Evolutionary conservation across 1,284 basidiomycete genomes (phyloP).

Genomic region (Xerocomus minutiporus): DNA sequence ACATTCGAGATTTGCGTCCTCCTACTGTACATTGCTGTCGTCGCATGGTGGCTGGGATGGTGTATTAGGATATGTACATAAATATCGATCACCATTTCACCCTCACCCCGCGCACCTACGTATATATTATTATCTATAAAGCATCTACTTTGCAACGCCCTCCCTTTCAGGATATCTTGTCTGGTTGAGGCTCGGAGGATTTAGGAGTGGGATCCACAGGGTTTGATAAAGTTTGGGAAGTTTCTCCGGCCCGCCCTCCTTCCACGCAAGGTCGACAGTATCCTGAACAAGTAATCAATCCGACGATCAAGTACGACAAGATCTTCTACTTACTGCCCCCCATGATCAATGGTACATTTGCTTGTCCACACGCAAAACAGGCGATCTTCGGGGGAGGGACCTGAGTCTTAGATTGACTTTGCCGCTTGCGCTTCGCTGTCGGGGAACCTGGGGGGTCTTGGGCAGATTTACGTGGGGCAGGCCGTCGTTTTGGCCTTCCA

Average conservation of each 20-base stretch:
- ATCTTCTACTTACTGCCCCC: constrained; percentile 56
- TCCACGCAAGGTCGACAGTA: constrained; percentile 62
- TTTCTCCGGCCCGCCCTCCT: constrained; percentile 31
- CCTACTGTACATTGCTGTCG: constrained; percentile 49
- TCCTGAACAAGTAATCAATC: constrained; percentile 33
- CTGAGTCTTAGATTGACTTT: constrained; percentile 23
- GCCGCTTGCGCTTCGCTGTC: constrained; percentile 31
- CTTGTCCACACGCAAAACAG: constrained; percentile 56
- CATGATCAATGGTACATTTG: constrained; percentile 66
- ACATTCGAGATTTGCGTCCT: constrained; percentile 51
- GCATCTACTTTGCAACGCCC: background rate
- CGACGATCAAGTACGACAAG: background rate
- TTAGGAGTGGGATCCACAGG: background rate
- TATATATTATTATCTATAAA: constrained; percentile 12
- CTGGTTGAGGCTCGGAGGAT: background rate
- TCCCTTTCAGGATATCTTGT: constrained; percentile 3
- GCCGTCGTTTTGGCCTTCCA: constrained; percentile 32
- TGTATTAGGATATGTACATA: constrained; percentile 47
- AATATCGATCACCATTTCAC: constrained; percentile 6
- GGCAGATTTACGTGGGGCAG: constrained; percentile 24
- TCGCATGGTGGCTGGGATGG: constrained; percentile 72
- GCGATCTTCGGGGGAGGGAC: constrained; percentile 40
- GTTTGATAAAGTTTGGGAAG: constrained; percentile 4
- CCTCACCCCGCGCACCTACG: constrained; percentile 5
- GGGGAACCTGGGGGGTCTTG: constrained; percentile 20